Evolutionary conservation across 1,139 yeast species (phyloP), one percentile per base, ranked within the genome.

Genomic region (Yamadazyma friedrichii): DNA sequence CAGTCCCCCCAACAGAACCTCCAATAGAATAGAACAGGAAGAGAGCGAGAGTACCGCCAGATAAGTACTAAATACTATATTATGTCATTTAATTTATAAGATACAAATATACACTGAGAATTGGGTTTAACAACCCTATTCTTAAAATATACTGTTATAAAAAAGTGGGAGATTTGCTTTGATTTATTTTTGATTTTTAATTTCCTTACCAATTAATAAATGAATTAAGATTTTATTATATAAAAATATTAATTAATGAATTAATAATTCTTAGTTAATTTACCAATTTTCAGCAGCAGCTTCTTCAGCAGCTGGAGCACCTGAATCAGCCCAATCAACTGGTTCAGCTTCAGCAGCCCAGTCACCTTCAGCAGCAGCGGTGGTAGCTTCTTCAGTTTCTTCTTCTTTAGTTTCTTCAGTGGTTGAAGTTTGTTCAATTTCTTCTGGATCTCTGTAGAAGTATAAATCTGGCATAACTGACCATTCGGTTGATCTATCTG

Each of bases 381-480:
- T 20, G 24, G 24, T 70, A 58, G 76, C 79, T 56, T 68, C 74
- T 54, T 66, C 64, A 51, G 58, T 57, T 59, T 76, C 80, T 57
- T 73, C 80, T 55, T 68, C 74, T 53, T 74, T 70, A 61, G 77
- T 79, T 59, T 76, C 69, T 58, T 76, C 80, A 62, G 83, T 91
- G 63, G 80, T 81, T 58, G 82, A 76, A 67, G 82, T 78, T 70
- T 84, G 88, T 79, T 88, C 96, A 75, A 86, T 86, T 79, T 93
- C 99, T 81, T 93, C 98, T 69, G 98, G 98, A 80, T 93, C 97
- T 85, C 99, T 93, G 98, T 93, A 93, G 91, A 93, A 93, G 89
- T 91, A 93, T 78, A 91, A 84, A 81, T 93, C 99, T 77, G 98
- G 98, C 98, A 93, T 94, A 72, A 93, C 94, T 62, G 95, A 79